Conservation (phyloP, 768 basidiomycete species). For the Suillus brevipes region DNA sequence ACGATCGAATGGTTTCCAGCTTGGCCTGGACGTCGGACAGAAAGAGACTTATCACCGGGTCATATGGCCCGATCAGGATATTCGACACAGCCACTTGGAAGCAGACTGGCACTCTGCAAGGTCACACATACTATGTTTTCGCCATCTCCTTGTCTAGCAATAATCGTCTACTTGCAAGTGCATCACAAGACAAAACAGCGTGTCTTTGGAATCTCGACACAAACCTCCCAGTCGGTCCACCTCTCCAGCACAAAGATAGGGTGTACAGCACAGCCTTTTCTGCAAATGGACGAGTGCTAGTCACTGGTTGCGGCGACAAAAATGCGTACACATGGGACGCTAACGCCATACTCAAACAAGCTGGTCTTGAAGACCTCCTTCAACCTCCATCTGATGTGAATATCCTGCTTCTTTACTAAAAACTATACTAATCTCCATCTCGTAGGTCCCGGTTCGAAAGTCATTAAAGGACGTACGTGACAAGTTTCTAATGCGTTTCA, state of each 20-base stretch:
- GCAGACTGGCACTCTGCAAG: not conserved
- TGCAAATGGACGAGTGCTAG: no score
- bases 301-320: no score
- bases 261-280: no score
- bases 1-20: fast-evolving
- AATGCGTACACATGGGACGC: no score
- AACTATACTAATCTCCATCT: not conserved
- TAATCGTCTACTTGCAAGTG: not conserved
- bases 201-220: not conserved
- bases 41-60: not conserved
- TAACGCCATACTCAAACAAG: no score
- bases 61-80: no score
- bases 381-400: no score
- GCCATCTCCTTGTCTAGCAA: not conserved
- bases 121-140: no score
- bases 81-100: not conserved
- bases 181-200: not conserved
- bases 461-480: not conserved
- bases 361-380: no score
- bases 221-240: not conserved
- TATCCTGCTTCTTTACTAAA: no score
- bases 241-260: not conserved
- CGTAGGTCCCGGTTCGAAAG: not conserved
- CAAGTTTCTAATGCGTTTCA: not conserved
- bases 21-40: not conserved